phyloP scores from a whole-genome alignment of 345 rosid genomes.

The Theobroma cacao region DNA sequence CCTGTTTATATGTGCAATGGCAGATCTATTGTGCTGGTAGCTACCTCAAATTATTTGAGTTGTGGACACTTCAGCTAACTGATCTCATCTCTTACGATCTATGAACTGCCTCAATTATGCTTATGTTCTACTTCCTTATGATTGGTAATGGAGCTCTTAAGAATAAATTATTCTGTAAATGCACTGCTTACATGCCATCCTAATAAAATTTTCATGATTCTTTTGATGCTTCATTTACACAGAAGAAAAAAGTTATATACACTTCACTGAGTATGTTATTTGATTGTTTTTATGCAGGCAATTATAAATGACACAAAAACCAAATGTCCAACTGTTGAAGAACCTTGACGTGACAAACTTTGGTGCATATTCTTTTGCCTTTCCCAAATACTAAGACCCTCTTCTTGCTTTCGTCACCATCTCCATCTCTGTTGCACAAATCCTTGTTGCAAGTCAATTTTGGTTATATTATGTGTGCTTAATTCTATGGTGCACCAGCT shows the following conservation, averaged over 20 bases:
- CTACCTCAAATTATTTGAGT: slow-evolving; percentile 1
- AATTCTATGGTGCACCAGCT: not conserved
- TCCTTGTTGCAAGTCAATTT: slow-evolving; percentile 7
- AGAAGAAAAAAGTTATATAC: not conserved
- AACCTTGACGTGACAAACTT: not conserved
- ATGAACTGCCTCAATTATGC: slow-evolving; percentile 1
- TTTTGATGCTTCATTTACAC: not conserved
- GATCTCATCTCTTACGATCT: not conserved
- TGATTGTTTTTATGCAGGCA: not conserved
- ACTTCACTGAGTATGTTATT: not conserved
- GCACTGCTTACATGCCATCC: not conserved
- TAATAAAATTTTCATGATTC: not conserved
- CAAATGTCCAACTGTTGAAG: not conserved
- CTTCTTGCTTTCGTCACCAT: not conserved
- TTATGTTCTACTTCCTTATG: not conserved
- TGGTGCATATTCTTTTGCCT: slow-evolving; percentile 2
- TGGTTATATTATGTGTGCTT: not conserved
- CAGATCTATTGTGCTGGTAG: not conserved
- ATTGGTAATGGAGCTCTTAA: not conserved
- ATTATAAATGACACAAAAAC: not conserved
- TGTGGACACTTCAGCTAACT: not conserved
- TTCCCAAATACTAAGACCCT: not conserved
- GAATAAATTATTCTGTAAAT: not conserved
- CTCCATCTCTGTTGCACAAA: not conserved
- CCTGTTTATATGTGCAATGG: slow-evolving; percentile 3